Percentiles rank a stretch among this genome's conserved stretches.
phyloP scores from a whole-genome alignment of 2,329 filamentous ascomycete genomes.

The Tolypocladium tundrense region DNA sequence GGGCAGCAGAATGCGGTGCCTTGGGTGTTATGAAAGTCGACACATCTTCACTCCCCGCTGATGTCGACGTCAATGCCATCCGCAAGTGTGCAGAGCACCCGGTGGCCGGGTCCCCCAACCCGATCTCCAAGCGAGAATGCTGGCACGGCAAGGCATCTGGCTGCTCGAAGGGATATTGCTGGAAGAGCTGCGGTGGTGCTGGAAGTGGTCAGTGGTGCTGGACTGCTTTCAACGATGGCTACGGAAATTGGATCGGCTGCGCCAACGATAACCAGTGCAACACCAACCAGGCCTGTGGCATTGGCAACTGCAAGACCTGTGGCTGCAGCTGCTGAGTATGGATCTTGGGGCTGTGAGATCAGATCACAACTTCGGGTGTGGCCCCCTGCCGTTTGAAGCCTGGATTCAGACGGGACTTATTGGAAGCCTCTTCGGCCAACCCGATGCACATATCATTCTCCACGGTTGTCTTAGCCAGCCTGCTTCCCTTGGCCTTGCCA shows the following conservation, averaged over 20 bases:
- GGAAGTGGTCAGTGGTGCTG: slow-evolving; percentile 2
- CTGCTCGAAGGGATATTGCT: slow-evolving; percentile 2
- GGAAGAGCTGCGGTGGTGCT: not conserved
- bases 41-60: not conserved
- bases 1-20: not conserved
- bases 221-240: slow-evolving; percentile 2
- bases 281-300: not conserved
- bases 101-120: not conserved
- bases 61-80: not conserved
- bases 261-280: slow-evolving; percentile 1
- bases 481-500: not conserved
- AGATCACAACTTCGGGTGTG: not conserved
- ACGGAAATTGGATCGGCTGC: slow-evolving; percentile 2
- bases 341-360: not conserved
- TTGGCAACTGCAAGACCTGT: slow-evolving; percentile 1
- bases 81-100: slow-evolving; percentile 2
- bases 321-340: slow-evolving; percentile 3
- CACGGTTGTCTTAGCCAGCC: not conserved
- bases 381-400: not conserved
- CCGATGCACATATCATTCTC: not conserved
- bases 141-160: slow-evolving; percentile 1
- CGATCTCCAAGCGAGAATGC: not conserved
- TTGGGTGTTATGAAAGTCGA: slow-evolving; percentile 2
- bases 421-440: not conserved
- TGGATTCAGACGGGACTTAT: not conserved